These are phyloP conservation scores for Daedaleopsis nitida DNA, from an alignment of 768 basidiomycete species.

Conservation along the genomic window DNA sequence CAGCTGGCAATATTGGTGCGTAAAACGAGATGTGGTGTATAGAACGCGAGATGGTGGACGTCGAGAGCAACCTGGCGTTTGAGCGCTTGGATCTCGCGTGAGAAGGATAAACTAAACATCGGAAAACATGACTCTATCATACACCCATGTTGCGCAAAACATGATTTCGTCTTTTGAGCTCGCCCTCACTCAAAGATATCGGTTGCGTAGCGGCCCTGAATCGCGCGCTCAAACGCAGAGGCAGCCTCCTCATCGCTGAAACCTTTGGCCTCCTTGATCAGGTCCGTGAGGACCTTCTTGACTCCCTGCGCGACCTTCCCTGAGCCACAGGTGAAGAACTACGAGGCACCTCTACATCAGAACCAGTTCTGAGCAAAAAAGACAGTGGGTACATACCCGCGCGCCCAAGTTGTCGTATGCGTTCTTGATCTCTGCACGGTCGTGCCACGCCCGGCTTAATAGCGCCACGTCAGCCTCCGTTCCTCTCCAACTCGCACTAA, in stretches of 20 bases:
- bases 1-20: too few species aligned
- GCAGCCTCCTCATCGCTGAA: slow-evolving; percentile 32
- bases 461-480: not conserved
- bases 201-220: slow-evolving; percentile 44
- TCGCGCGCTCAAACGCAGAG: slow-evolving; percentile 35
- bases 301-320: slow-evolving; percentile 41
- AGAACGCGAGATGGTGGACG: too few species aligned
- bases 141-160: too few species aligned
- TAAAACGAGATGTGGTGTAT: too few species aligned
- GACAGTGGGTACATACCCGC: slow-evolving; percentile 29
- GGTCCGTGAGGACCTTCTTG: slow-evolving; percentile 37
- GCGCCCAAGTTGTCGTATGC: slow-evolving; percentile 35
- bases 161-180: too few species aligned
- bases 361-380: not conserved
- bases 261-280: slow-evolving; percentile 33
- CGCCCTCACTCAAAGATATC: slow-evolving; percentile 44
- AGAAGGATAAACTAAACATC: too few species aligned
- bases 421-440: slow-evolving; percentile 38
- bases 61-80: too few species aligned
- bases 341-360: not conserved
- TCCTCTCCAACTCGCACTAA: not conserved
- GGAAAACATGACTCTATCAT: too few species aligned
- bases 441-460: slow-evolving; percentile 44
- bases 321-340: slow-evolving; percentile 50
- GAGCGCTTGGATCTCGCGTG: too few species aligned